These are phyloP conservation scores for Lentinula boryana DNA, from an alignment of 768 basidiomycete genomes.

Conservation along the genomic window DNA sequence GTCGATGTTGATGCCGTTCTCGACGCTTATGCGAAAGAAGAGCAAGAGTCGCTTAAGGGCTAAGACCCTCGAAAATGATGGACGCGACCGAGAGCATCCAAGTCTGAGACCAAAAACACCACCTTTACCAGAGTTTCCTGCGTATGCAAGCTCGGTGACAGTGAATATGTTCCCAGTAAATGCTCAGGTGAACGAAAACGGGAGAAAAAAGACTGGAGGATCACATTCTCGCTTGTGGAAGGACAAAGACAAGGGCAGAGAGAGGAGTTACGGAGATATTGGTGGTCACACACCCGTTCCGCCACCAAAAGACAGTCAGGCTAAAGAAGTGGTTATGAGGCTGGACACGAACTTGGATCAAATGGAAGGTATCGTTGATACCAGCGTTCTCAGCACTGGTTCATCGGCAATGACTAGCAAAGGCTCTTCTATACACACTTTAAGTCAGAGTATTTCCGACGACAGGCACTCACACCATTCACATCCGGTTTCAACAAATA, in stretches of 20 bases:
- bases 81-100: not conserved
- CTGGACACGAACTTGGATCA: constrained; percentile 66
- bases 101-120: constrained; percentile 1
- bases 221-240: constrained; percentile 13
- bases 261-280: constrained; percentile 8
- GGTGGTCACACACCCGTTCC: constrained; percentile 21
- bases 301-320: constrained; percentile 23
- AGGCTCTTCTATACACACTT: constrained; percentile 15
- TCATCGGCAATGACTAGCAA: constrained; percentile 16
- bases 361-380: constrained; percentile 82
- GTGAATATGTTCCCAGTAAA: not conserved
- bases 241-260: constrained; percentile 21
- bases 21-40: not conserved
- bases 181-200: not conserved
- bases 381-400: constrained; percentile 18
- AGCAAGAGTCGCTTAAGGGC: not conserved
- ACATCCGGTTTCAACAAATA: constrained; percentile 26
- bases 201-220: not conserved
- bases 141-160: not conserved
- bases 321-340: constrained; percentile 30
- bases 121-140: not conserved
- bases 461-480: constrained; percentile 33
- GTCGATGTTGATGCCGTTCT: not conserved
- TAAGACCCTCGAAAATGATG: not conserved
- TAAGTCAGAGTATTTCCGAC: constrained; percentile 28